Conservation (phyloP, 805 yeast genomes). For the Wickerhamomyces bovis region DNA sequence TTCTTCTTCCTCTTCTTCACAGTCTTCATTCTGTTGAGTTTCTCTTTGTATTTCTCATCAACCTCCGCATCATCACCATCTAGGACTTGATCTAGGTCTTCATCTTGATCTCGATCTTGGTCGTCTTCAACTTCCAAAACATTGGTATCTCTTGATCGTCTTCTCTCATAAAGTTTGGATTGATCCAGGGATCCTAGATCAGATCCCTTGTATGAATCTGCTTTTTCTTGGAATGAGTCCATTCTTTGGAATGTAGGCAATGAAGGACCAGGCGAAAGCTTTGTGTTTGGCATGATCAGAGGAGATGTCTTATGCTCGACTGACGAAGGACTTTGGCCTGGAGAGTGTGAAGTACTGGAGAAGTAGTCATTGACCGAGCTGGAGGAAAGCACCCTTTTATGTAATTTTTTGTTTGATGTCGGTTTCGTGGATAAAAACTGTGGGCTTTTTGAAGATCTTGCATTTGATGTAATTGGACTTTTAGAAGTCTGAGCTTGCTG, state of each 20-base stretch:
- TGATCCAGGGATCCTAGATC: constrained; percentile 7
- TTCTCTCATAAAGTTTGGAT: constrained; percentile 20
- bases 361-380: constrained; percentile 17
- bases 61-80: constrained; percentile 4
- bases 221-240: constrained; percentile 7
- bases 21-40: constrained; percentile 13
- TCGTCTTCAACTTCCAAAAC: constrained; percentile 5
- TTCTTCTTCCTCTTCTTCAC: constrained; percentile 3
- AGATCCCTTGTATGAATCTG: background rate
- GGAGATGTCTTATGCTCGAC: background rate
- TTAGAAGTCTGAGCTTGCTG: background rate
- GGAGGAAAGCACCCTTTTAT: constrained; percentile 20
- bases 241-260: constrained; percentile 21
- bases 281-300: background rate
- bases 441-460: constrained; percentile 3
- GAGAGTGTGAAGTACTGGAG: background rate
- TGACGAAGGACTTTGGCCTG: constrained; percentile 1
- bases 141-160: constrained; percentile 13
- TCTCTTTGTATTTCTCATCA: constrained; percentile 12
- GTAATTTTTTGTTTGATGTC: constrained; percentile 16
- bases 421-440: constrained; percentile 2
- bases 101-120: constrained; percentile 3
- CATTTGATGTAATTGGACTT: constrained; percentile 10
- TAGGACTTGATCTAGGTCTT: background rate
- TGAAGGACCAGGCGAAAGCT: constrained; percentile 10